phyloP scores from a whole-genome alignment of 2,329 filamentous ascomycete genomes.

The Epichloe baconii region DNA sequence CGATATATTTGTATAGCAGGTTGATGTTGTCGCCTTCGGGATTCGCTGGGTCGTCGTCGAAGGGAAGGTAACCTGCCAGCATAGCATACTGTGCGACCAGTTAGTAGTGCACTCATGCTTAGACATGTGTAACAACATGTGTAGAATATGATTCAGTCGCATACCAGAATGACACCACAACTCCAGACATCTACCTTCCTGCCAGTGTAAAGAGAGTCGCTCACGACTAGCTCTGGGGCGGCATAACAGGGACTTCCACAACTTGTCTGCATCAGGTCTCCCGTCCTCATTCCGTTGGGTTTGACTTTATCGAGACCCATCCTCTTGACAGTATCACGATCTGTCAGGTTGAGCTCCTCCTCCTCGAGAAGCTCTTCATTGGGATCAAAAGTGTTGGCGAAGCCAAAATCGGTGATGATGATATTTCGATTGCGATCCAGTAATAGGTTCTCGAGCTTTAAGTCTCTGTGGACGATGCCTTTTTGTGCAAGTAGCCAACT shows the following conservation, averaged over 20 bases:
- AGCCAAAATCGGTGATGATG: slow-evolving; percentile 98
- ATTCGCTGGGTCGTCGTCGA: slow-evolving; percentile 96
- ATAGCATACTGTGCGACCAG: slow-evolving; percentile 73
- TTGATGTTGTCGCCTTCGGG: slow-evolving; percentile 99
- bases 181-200: slow-evolving; percentile 99
- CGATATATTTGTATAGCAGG: slow-evolving; percentile 97
- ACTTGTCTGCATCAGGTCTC: slow-evolving; percentile 97
- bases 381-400: slow-evolving; percentile 93
- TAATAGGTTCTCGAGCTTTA: slow-evolving; percentile 92
- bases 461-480: slow-evolving; percentile 91
- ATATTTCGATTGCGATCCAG: slow-evolving; percentile 96
- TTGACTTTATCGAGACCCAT: slow-evolving; percentile 73
- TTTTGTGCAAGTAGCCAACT: slow-evolving; percentile 97
- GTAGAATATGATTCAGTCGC: slow-evolving; percentile 20
- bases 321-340: slow-evolving; percentile 78
- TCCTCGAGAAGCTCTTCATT: slow-evolving; percentile 79
- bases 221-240: slow-evolving; percentile 91
- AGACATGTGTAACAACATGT: too few species aligned
- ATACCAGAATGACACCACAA: slow-evolving; percentile 92
- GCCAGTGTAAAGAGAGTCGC: slow-evolving; percentile 92
- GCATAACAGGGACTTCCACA: slow-evolving; percentile 98
- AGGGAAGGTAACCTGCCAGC: slow-evolving; percentile 93
- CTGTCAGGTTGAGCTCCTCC: slow-evolving; percentile 73
- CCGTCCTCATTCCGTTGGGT: slow-evolving; percentile 62
- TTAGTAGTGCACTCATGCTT: background rate